Evolutionary conservation across 768 basidiomycete species (phyloP).

Genomic region (Russula emetica): DNA sequence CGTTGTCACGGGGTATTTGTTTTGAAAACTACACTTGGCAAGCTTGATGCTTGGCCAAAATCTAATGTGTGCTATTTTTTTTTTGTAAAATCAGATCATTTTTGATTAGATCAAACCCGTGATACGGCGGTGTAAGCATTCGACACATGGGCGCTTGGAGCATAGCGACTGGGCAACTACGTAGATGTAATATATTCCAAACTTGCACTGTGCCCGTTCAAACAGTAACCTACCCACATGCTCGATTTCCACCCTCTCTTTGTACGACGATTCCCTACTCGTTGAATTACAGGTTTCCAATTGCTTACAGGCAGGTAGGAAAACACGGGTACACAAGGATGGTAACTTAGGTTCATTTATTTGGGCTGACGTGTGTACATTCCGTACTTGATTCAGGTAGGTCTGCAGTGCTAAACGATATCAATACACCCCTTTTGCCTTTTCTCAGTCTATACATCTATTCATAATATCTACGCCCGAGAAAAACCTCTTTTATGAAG

Average conservation of each 20-base stretch:
- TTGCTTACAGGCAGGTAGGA: background rate
- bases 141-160: background rate
- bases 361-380: background rate
- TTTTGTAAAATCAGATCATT: background rate
- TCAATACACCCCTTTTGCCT: background rate
- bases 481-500: background rate
- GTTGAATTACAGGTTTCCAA: no score
- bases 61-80: background rate
- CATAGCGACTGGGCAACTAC: background rate
- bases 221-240: background rate
- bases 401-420: background rate
- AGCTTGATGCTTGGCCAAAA: background rate
- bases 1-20: background rate
- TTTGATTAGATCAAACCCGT: background rate
- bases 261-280: background rate
- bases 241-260: background rate
- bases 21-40: background rate
- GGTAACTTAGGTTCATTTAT: no score
- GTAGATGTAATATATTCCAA: background rate
- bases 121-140: background rate
- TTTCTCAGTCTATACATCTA: background rate
- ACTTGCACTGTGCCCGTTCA: background rate
- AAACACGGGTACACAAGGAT: no score
- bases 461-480: background rate
- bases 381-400: no score